These are phyloP conservation scores for Pisolithus thermaeus DNA, from an alignment of 1,284 basidiomycete species.

Conservation along the genomic window DNA sequence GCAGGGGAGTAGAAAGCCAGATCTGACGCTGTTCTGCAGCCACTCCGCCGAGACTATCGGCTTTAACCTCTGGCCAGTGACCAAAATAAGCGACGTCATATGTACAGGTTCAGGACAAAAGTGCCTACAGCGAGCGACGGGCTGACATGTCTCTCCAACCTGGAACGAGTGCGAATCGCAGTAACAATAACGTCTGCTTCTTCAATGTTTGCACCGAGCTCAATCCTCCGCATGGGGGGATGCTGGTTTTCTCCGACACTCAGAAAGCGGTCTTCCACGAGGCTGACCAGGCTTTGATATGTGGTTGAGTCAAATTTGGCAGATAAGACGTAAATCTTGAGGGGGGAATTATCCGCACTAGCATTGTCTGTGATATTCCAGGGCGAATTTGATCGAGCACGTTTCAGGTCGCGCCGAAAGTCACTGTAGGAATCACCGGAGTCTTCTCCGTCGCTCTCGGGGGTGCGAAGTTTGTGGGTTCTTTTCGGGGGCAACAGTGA, in stretches of 20 bases:
- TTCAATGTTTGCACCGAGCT: conserved; percentile 35
- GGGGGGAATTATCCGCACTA: conserved; percentile 5
- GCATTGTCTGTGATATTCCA: conserved; percentile 1
- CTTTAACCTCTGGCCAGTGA: conserved; percentile 46
- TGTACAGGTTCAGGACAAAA: background rate
- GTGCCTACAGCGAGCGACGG: conserved; percentile 58
- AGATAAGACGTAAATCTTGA: conserved; percentile 51
- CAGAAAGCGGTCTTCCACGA: conserved; percentile 36
- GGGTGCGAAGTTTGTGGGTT: conserved; percentile 5
- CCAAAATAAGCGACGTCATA: background rate
- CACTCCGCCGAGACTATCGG: conserved; percentile 63
- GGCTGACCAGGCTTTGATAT: conserved; percentile 41
- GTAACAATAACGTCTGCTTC: conserved; percentile 65
- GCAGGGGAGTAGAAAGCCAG: conserved; percentile 42
- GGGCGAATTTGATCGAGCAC: conserved; percentile 4
- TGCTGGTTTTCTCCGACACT: background rate
- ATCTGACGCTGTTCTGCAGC: conserved; percentile 51
- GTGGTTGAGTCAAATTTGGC: conserved; percentile 46
- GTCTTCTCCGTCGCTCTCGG: background rate
- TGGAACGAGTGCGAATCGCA: conserved; percentile 53
- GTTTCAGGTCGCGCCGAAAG: conserved; percentile 9
- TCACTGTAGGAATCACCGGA: background rate
- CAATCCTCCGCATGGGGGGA: conserved; percentile 18
- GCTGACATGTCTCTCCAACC: conserved; percentile 61
- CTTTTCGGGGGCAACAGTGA: conserved; percentile 11